These are phyloP conservation scores for Ogataea saltuana DNA, from an alignment of 805 yeast species.

Conservation along the genomic window DNA sequence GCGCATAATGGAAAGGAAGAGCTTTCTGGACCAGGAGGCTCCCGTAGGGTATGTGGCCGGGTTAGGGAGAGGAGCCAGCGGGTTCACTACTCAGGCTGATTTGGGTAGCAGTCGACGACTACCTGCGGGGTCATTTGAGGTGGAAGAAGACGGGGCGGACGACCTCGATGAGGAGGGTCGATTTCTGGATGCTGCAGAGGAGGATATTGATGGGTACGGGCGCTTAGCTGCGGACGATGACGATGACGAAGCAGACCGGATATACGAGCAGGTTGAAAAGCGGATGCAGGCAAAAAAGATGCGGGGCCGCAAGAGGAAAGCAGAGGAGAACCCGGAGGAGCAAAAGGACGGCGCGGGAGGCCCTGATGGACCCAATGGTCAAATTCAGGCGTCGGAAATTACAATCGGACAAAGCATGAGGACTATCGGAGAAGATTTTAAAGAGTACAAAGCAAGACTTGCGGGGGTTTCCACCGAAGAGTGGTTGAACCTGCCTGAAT, in stretches of 20 bases:
- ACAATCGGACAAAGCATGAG: conserved; percentile 29
- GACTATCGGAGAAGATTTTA: conserved; percentile 54
- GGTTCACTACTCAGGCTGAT: conserved; percentile 85
- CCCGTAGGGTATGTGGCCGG: conserved; percentile 94
- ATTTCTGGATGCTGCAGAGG: conserved; percentile 32
- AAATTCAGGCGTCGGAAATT: conserved; percentile 21
- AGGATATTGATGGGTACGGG: conserved; percentile 8
- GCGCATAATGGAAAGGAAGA: conserved; percentile 52
- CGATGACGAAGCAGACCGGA: conserved; percentile 74
- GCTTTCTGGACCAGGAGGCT: conserved; percentile 79
- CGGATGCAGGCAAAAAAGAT: conserved; percentile 42
- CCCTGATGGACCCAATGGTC: no score
- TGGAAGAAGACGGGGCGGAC: conserved; percentile 31
- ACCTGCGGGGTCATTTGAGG: conserved; percentile 30
- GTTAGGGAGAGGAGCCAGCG: conserved; percentile 92
- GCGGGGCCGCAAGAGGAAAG: conserved; percentile 72
- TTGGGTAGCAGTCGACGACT: conserved; percentile 50
- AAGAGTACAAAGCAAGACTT: conserved; percentile 66
- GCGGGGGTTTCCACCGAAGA: conserved; percentile 61
- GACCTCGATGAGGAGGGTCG: conserved; percentile 34
- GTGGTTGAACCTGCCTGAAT: conserved; percentile 86
- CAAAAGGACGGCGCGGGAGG: conserved; percentile 11
- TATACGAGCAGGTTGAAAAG: conserved; percentile 65
- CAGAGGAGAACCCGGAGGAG: conserved; percentile 38
- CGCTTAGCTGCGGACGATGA: conserved; percentile 57